Base-by-base conservation (phyloP, 768 basidiomycete genomes). In the Calvatia gigantea region DNA sequence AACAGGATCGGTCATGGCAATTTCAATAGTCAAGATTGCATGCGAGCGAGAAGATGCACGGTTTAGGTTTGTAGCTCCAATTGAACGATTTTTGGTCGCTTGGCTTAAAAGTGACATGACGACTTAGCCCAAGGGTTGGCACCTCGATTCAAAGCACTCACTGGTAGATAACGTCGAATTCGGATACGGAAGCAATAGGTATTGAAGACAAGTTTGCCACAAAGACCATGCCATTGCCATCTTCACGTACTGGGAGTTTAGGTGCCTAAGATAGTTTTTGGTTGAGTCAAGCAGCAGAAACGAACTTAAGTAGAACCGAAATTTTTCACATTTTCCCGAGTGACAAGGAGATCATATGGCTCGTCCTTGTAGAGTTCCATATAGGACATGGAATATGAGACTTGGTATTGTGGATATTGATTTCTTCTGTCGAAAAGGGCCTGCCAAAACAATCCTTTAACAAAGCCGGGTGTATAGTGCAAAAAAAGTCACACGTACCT, bases 361-460 rank as follows among this genome's bases (percentile, higher is more conserved):
- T 95, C 93, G 64, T 95, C 92, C 64, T 90, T 91, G 71, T 94
- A 91, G 51, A 95, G 91, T 67, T 95, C 92, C 83, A 91, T 89
- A 59, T 94, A 94, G 1, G 88, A 88, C 12, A 89, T 73, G 4
- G 75, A 64, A 21, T 86, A 70, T 1, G 76, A 74, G 4, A 84
- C 75, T 33, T 75, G 67, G 39, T 77, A 73, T 43, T 72, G 65
- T 42, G 70, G 64, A 41, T 77, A 64, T 19, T 67, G 47, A 46
- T 67, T 60, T 62, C 75, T 77, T 64, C 76, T 77, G 50, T 76
- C 74, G 64, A 86, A 86, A 67, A 89, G 79, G 1, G 77, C 79
- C 84, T 86, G 37, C 33, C 11, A 50, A 33, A 44, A 25, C 52
- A n/a, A 31, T 25, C 38, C 17, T 31, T 44, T 27, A 28, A 44